Evolutionary conservation across 1,284 basidiomycete species (phyloP), one percentile per base, ranked within the genome.

Genomic region (Malassezia cuniculi): DNA sequence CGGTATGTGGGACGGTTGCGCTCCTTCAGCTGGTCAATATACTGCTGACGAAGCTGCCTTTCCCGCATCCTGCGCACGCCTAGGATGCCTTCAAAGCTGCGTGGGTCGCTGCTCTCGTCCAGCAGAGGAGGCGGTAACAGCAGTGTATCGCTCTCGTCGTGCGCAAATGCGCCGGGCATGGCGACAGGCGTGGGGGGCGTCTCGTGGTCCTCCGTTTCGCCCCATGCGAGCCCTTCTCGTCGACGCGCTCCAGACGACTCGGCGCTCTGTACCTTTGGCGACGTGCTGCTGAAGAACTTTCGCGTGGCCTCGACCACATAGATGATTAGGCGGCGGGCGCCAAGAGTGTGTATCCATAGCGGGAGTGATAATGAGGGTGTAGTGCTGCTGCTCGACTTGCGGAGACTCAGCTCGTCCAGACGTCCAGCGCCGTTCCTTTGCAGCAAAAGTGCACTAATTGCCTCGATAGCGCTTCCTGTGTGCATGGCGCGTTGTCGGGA

Each of bases 381-480:
- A 12, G 27, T 29, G n/a, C 18, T 28, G 2, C 21, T 14, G 3
- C 28, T 25, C 10, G 22, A 30, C 9, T 35, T 34, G 22, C 34
- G 45, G 22, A 55, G 51, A 31, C 54, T 57, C 8, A 65, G 47
- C 20, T 34, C 48, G 3, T 57, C 47, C 2, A 56, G 51, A 20
- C 51, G 36, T 6, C 57, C 60, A 2, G 43, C 52, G 14, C 50
- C 56, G 27, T 60, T 56, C 19, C 49, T 50, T 5, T 48, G 50
- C 27, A 65, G 41, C 5, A 65, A 41, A 1, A 65, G 38, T 0
- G 61, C 54, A 7, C 59, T 55, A 8, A 65, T 48, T 1, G 61
- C 61, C 26, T 65, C 61, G 12, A 65, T 39, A 4, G 61, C 61
- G 31, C 57, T 60, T 15, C 61, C 60, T 25, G 55, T 65, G 36